These are phyloP conservation scores for Citrus medica DNA, from an alignment of 345 rosid genomes.

Conservation along the genomic window DNA sequence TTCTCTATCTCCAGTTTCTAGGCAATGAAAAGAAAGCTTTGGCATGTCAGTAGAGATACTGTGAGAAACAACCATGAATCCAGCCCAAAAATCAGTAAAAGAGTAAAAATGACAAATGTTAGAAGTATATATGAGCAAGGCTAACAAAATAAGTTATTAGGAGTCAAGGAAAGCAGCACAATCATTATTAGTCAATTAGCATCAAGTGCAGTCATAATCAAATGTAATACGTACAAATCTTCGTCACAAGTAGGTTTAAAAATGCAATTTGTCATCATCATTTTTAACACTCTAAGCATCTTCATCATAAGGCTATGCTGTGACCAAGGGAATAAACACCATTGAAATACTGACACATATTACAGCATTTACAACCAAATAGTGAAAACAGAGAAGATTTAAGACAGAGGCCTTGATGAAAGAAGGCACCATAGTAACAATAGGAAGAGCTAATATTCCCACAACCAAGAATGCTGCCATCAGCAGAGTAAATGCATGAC, in stretches of 20 bases:
- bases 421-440: not conserved
- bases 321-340: not conserved
- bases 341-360: not conserved
- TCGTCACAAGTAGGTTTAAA: not conserved
- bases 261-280: not conserved
- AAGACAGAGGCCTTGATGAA: not conserved
- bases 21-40: not conserved
- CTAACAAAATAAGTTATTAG: not conserved
- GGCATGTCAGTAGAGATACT: not conserved
- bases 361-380: not conserved
- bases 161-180: not conserved
- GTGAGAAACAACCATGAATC: not conserved
- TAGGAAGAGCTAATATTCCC: slow-evolving; percentile 4
- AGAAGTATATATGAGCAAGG: not conserved
- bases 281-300: not conserved
- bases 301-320: not conserved
- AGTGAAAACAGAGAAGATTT: not conserved
- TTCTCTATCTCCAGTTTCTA: not conserved
- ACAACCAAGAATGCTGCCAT: slow-evolving; percentile 1
- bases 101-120: not conserved
- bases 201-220: not conserved
- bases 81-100: not conserved
- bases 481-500: not conserved
- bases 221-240: not conserved
- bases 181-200: not conserved